These are phyloP conservation scores for Pseudogymnoascus sp. DNA, from an alignment of 2,329 filamentous ascomycete species.

Conservation along the genomic window DNA sequence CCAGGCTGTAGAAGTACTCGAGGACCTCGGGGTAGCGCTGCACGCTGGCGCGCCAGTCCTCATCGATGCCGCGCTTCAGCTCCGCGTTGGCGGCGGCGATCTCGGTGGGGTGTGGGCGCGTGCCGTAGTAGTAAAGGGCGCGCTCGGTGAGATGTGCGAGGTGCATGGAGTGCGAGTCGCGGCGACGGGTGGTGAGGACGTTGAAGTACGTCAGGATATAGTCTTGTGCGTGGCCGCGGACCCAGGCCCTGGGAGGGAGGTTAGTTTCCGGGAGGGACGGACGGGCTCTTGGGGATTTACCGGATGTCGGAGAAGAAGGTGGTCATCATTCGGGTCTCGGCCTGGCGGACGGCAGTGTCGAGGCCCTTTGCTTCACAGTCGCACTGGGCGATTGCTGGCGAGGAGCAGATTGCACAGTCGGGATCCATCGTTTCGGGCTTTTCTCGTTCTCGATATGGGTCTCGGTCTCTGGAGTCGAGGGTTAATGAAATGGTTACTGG, in stretches of 20 bases:
- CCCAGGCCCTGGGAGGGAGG: slow-evolving; percentile 46
- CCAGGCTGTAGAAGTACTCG: slow-evolving; percentile 70
- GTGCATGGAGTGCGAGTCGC: slow-evolving; percentile 47
- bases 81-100: slow-evolving; percentile 57
- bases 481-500: background rate
- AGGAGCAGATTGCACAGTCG: slow-evolving; percentile 60
- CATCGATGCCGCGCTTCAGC: slow-evolving; percentile 67
- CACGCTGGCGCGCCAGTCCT: slow-evolving; percentile 70
- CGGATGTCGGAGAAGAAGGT: slow-evolving; percentile 56
- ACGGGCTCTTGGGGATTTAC: slow-evolving; percentile 33
- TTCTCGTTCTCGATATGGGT: slow-evolving; percentile 30
- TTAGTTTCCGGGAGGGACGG: background rate
- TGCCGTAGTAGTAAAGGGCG: slow-evolving; percentile 51
- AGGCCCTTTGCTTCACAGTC: slow-evolving; percentile 61
- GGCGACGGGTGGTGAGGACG: slow-evolving; percentile 53
- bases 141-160: slow-evolving; percentile 49
- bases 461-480: background rate
- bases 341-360: slow-evolving; percentile 55
- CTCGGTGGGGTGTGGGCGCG: slow-evolving; percentile 53
- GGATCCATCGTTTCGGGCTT: slow-evolving; percentile 56
- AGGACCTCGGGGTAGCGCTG: slow-evolving; percentile 74
- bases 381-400: slow-evolving; percentile 51
- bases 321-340: slow-evolving; percentile 58
- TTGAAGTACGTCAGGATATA: slow-evolving; percentile 61
- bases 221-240: slow-evolving; percentile 58